phyloP scores from a whole-genome alignment of 75 land plant genomes.

The Pinus tabuliformis region DNA sequence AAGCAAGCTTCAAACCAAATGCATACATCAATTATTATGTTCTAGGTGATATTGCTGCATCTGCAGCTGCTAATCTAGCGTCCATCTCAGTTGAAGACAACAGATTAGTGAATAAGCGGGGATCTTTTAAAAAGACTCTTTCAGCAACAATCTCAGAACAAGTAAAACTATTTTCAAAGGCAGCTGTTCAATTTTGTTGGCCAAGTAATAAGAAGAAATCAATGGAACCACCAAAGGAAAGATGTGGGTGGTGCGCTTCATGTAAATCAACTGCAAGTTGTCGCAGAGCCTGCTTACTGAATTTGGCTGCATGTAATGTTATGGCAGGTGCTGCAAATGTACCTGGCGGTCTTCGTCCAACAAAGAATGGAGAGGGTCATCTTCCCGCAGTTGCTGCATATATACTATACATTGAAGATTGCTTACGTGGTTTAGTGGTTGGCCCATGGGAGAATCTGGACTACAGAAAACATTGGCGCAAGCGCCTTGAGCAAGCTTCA shows the following conservation, averaged over 20 bases:
- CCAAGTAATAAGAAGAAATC: conserved; percentile 70
- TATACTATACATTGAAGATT: conserved; percentile 74
- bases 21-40: conserved; percentile 70
- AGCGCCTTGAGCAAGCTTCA: conserved; percentile 44
- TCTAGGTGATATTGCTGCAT: conserved; percentile 81
- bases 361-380: conserved; percentile 44
- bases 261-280: conserved; percentile 41
- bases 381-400: conserved; percentile 66
- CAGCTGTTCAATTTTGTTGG: conserved; percentile 70
- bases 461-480: conserved; percentile 68
- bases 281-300: conserved; percentile 71
- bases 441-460: conserved; percentile 56
- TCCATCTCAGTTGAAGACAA: conserved; percentile 39
- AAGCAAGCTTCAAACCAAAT: conserved; percentile 23
- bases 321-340: conserved; percentile 50
- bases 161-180: conserved; percentile 68
- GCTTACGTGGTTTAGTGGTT: conserved; percentile 58
- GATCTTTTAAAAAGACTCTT: conserved; percentile 23
- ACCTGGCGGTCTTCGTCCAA: conserved; percentile 31
- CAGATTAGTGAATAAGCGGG: conserved; percentile 14
- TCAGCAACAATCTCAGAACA: conserved; percentile 52
- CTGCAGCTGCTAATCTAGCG: conserved; percentile 84
- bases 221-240: conserved; percentile 73
- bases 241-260: conserved; percentile 92
- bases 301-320: conserved; percentile 51